Base-by-base conservation (phyloP, 192 early-diverging fungal genomes). In the Mortierella claussenii region DNA sequence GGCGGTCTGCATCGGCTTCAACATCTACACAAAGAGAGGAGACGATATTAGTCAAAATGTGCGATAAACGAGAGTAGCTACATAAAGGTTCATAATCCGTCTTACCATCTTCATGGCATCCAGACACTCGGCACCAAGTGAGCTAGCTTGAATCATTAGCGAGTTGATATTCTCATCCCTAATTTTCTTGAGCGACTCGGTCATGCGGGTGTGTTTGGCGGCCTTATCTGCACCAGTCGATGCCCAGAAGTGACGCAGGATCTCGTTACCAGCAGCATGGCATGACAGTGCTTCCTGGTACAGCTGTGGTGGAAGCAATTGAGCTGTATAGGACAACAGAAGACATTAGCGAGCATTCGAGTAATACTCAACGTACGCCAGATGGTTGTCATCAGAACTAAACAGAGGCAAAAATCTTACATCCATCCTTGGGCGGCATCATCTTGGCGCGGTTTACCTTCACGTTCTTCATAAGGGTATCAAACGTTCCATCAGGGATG, bases 161-260 rank as follows among this genome's bases (percentile, higher is more conserved):
- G 80, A 57, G 23, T 82, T 81, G 0, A 79, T 47, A 31, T 82
- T 62, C 57, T 86, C 81, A 20, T 73, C 69, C 17, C 69, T 68
- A 24, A 83, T 75, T 28, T 60, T 80, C 40, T 68, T 80, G 3
- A 88, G 44, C 15, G 71, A 60, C 23, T 86, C 82, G 4, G 83
- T 55, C 82, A 88, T 84, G 7, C 84, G 70, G 1, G 32, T 26
- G 45, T 88, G 82, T 42, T 88, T 88, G 7, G 78, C 78, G 8
- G 67, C 55, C 57, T 79, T 80, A 37, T 88, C 83, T 2, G 78
- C 55, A 32, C 66, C 58, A 26, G 65, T 75, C 0, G 84, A 86
- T 9, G 86, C 60, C 84, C 84, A 88, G 33, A 86, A 88, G 67
- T 88, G 86, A 13, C 84, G 68, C 23, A 88, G 63, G 32, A 86